A percentile compares a stretch with the other conserved stretches of the same genome.
Evolutionary conservation across 2,329 filamentous ascomycete genomes (phyloP).

Genomic region (Trichoderma arundinaceum): DNA sequence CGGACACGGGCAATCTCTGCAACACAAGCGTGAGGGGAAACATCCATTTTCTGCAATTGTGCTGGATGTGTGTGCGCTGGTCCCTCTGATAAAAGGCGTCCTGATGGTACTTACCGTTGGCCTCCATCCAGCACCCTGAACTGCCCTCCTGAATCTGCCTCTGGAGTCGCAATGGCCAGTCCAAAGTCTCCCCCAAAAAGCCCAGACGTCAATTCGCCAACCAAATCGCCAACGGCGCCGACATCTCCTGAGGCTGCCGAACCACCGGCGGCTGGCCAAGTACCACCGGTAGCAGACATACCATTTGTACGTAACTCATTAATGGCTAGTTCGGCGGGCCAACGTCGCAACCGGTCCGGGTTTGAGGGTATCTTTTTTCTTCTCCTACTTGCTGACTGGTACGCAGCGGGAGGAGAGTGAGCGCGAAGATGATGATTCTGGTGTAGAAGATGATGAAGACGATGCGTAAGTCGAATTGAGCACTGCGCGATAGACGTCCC

Average conservation of each 20-base stretch:
- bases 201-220: background rate
- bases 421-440: slow-evolving; percentile 6
- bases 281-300: background rate
- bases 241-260: slow-evolving; percentile 12
- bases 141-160: background rate
- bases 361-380: background rate
- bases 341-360: background rate
- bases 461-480: slow-evolving; percentile 14
- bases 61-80: background rate
- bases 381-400: background rate
- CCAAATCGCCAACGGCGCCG: slow-evolving; percentile 7
- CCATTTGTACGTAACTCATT: slow-evolving; percentile 22
- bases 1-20: slow-evolving; percentile 9
- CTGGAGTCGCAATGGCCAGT: slow-evolving; percentile 11
- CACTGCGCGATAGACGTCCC: background rate
- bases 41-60: background rate
- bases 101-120: background rate
- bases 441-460: slow-evolving; percentile 10
- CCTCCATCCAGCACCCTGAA: background rate
- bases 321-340: background rate
- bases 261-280: background rate
- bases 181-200: slow-evolving; percentile 1
- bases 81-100: background rate
- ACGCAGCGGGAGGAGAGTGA: background rate
- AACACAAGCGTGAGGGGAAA: slow-evolving; percentile 4